phyloP scores from a whole-genome alignment of 2,329 filamentous ascomycete species.

The Cladosporium sp. region DNA sequence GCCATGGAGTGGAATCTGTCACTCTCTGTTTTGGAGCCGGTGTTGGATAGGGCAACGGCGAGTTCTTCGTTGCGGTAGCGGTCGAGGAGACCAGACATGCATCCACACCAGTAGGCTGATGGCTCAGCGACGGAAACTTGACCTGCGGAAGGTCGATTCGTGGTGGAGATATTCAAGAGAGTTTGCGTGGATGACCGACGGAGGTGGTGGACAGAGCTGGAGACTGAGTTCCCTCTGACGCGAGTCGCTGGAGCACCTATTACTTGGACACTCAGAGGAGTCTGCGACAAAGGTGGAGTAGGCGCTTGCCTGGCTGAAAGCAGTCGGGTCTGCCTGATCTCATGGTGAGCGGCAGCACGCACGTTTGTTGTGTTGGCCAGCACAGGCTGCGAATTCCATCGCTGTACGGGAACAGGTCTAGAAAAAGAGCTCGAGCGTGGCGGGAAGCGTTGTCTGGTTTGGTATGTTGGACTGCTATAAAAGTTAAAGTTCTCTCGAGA shows the following conservation, averaged over 20 bases:
- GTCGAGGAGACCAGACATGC: conserved; percentile 60
- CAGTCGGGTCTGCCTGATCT: conserved; percentile 35
- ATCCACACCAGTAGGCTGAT: conserved; percentile 62
- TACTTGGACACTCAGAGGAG: background rate
- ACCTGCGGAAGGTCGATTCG: background rate
- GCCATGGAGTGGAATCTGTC: conserved; percentile 35
- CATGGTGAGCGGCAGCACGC: conserved; percentile 26
- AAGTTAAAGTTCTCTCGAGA: conserved; percentile 10
- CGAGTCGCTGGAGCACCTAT: conserved; percentile 11
- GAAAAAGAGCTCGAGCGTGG: conserved; percentile 12
- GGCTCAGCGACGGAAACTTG: conserved; percentile 34
- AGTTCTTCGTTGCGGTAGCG: conserved; percentile 50
- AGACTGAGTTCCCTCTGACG: conserved; percentile 10
- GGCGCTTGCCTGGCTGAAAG: conserved; percentile 33
- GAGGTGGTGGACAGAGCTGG: conserved; percentile 15
- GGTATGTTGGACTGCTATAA: conserved; percentile 32
- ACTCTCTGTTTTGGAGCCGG: conserved; percentile 23
- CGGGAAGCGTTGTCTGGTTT: conserved; percentile 16
- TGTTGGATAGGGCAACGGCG: conserved; percentile 26
- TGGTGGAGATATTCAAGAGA: background rate
- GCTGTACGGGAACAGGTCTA: conserved; percentile 26
- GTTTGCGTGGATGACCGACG: conserved; percentile 16
- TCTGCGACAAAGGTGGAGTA: conserved; percentile 27
- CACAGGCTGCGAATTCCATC: conserved; percentile 37
- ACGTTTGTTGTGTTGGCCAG: conserved; percentile 28